Evolutionary conservation across 1,284 basidiomycete species (phyloP), one percentile per base, ranked within the genome.

Genomic region (Fomitopsis betulina): DNA sequence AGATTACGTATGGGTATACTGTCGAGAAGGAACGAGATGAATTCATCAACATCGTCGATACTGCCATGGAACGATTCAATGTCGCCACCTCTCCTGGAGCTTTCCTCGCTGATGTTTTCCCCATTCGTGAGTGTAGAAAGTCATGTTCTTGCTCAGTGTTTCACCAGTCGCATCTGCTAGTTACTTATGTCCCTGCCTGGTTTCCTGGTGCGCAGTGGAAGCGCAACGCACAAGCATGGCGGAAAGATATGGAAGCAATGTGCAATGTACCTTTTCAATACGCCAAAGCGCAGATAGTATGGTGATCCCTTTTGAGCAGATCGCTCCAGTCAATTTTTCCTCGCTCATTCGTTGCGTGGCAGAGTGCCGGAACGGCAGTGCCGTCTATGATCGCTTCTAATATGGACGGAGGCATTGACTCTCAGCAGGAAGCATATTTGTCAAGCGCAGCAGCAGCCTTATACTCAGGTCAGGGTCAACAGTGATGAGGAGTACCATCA

Each of bases 1-100:
- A 64, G 54, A 66, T 76, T 27, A 58, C 69, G 2, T 70, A 76
- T 56, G 75, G 75, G 5, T 75, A 76, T 63, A 62, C 66, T 23
- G 68, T 69, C n/a, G 62, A 65, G 39, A 60, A 67, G 7, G 66
- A 66, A 25, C 60, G 67, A 4, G 75, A 77, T 47, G 40, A 58
- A 5, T 59, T 73, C 30, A 65, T 76, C 39, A 60, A 68, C 23
- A 54, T 68, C 9, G 73, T 72, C 15, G 70, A 75, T 43, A 61
- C 60, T 7, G 69, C 68, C 2, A 66, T 71, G 52, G 62, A 67
- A 0, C 63, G 68, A 21, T 73, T 75, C 42, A 62, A 65, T 23
- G 35, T 62, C 12, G 58, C 65, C 1, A 61, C 67, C 0, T 47
- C 65, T 3, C 72, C 72, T 5, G 69, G 69, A 10, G 61, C 66